phyloP scores from a whole-genome alignment of 225 moss, liverwort and hornwort genomes.

The Polytrichum commune region DNA sequence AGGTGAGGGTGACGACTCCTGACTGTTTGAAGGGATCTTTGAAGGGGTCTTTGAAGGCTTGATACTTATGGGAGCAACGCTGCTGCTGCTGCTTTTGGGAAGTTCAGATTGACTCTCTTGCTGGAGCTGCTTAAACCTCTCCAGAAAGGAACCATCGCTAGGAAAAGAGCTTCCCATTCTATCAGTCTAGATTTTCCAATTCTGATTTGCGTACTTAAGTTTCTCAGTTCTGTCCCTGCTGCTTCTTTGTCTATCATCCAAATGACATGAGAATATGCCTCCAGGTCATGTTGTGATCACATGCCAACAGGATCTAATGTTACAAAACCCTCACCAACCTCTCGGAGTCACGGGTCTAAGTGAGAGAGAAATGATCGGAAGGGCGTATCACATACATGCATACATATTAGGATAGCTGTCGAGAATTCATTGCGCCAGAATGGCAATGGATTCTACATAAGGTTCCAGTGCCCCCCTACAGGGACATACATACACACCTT shows the following conservation, averaged over 20 bases:
- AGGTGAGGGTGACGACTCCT: conserved; percentile 25
- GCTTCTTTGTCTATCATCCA: background rate
- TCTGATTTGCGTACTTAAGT: background rate
- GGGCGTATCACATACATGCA: too few relatives aligned
- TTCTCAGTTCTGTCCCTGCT: background rate
- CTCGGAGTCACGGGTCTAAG: background rate
- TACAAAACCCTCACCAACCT: background rate
- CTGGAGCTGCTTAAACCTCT: conserved; percentile 83
- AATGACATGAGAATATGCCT: background rate
- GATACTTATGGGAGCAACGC: conserved; percentile 28
- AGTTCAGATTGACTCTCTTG: conserved; percentile 36
- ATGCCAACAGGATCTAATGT: background rate
- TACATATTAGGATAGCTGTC: too few relatives aligned
- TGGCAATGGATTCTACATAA: too few relatives aligned
- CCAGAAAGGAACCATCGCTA: conserved; percentile 90
- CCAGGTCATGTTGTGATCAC: background rate
- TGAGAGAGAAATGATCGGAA: too few relatives aligned
- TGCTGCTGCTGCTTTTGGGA: conserved; percentile 25
- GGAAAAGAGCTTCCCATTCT: conserved; percentile 68
- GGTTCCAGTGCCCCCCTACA: too few relatives aligned
- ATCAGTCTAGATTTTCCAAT: conserved; percentile 16
- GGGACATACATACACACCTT: too few relatives aligned
- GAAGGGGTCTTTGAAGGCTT: conserved; percentile 33
- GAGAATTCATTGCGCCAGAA: too few relatives aligned
- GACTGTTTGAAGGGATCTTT: conserved; percentile 13